Evolutionary conservation across 2,329 filamentous ascomycete species (phyloP), one percentile per base, ranked within the genome.

Genomic region (Beauveria caledonica): DNA sequence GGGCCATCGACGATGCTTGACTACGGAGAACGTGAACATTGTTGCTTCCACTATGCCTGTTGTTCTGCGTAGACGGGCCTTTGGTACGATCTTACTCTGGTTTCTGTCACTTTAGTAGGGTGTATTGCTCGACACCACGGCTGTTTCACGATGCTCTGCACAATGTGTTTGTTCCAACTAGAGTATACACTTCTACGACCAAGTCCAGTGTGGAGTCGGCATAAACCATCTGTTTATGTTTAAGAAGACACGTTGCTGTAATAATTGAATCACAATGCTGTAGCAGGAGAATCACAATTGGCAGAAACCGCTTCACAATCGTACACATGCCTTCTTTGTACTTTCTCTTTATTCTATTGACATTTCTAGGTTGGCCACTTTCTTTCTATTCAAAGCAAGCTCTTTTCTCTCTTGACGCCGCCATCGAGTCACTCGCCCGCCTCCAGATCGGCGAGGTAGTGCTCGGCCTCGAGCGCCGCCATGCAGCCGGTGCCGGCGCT

Each of bases 401-500:
- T 61, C 51, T 49, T 60, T 29, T 40, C 50, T 27, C 25, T 52
- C 17, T 49, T 40, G 10, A 3, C 27, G 9, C 51, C 45, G n/a
- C 21, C 29, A 50, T 36, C 25, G 5, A 53, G 49, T 58, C 56
- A 62, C 52, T 81, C 36, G 45, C 49, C 44, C 27, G 61, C 81
- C 68, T 93, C 90, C 53, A 82, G 76, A 70, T 97, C 93, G 6
- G 89, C 81, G 59, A 99, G 79, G 79, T 84, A 97, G 75, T 96
- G 96, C 77, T 99, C 94, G 10, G 93, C 93, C 71, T 99, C 94
- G 59, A 99, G 84, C 11, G 93, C 94, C 58, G 94, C 94, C 79
- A 97, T 88, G 76, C 94, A 99, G 64, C 94, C 94, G 63, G 92
- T 92, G 63, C 92, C 93, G 68, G 94, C 94, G 77, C 92, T 97